Evolutionary conservation across 768 basidiomycete genomes (phyloP).

Genomic region (Boletus huronensis): DNA sequence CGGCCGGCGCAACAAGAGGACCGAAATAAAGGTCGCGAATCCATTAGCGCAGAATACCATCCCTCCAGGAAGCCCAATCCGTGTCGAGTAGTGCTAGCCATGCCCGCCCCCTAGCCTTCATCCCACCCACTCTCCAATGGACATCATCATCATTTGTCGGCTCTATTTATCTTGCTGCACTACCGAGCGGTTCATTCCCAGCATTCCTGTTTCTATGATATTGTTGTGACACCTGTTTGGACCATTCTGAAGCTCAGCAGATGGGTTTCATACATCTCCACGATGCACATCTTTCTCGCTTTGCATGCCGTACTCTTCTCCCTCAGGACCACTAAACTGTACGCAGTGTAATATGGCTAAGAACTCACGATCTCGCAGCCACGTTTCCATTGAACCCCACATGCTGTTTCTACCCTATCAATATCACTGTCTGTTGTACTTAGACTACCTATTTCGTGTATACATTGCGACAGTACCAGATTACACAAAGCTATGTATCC

Average conservation of each 20-base stretch:
- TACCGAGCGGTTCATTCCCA: not conserved
- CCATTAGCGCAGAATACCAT: slow-evolving; percentile 31
- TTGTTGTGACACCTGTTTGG: not conserved
- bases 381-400: slow-evolving; percentile 8
- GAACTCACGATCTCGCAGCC: slow-evolving; percentile 12
- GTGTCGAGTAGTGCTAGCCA: slow-evolving; percentile 15
- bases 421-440: slow-evolving; percentile 14
- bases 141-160: not conserved
- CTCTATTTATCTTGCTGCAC: not conserved
- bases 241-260: not conserved
- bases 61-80: slow-evolving; percentile 34
- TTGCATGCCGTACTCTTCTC: slow-evolving; percentile 12
- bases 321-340: slow-evolving; percentile 4
- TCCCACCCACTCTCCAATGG: not conserved
- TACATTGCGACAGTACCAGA: not conserved
- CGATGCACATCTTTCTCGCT: slow-evolving; percentile 12
- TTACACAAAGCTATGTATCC: not conserved
- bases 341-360: slow-evolving; percentile 9
- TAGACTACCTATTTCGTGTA: slow-evolving; percentile 7
- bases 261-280: not conserved
- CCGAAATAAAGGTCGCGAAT: slow-evolving; percentile 29
- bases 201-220: not conserved
- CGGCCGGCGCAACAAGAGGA: slow-evolving; percentile 58
- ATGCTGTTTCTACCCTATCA: slow-evolving; percentile 14
- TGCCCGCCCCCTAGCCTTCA: not conserved